A percentile compares a stretch with the other conserved stretches of the same genome.
Evolutionary conservation across 1,139 yeast species (phyloP).

Genomic region (Suhomyces anneliseae): DNA sequence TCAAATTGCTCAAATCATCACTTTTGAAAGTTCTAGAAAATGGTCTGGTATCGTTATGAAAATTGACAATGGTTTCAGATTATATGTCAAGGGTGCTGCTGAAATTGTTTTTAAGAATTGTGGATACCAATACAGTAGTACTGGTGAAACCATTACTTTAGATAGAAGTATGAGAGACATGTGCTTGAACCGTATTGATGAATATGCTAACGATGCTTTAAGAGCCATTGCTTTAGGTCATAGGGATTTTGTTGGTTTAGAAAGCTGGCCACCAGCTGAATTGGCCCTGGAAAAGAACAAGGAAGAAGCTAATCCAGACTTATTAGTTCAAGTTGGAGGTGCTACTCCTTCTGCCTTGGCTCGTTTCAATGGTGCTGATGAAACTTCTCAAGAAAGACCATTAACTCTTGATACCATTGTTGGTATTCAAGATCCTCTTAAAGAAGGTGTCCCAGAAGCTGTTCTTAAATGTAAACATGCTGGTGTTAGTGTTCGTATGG

Average conservation of each 20-base stretch:
- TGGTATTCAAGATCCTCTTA: conserved; percentile 93
- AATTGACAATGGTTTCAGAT: conserved; percentile 51
- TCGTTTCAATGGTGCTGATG: conserved; percentile 3
- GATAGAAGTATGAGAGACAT: conserved; percentile 34
- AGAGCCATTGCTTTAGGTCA: conserved; percentile 87
- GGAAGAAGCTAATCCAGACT: conserved; percentile 48
- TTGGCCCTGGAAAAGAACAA: conserved; percentile 27
- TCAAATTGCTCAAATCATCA: conserved; percentile 67
- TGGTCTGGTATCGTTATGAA: conserved; percentile 83
- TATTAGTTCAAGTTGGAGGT: conserved; percentile 33
- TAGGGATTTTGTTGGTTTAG: conserved; percentile 54
- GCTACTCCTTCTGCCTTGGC: conserved; percentile 1
- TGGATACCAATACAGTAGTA: conserved; percentile 33
- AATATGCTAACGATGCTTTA: conserved; percentile 72
- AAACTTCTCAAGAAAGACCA: conserved; percentile 13
- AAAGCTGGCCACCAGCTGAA: conserved; percentile 66
- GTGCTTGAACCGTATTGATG: conserved; percentile 50
- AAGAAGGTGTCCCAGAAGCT: conserved; percentile 88
- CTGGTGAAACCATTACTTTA: conserved; percentile 29
- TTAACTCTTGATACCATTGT: conserved; percentile 68
- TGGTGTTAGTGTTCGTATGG: conserved; percentile 95
- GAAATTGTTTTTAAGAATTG: conserved; percentile 76
- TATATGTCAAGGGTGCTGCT: conserved; percentile 90
- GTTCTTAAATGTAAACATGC: conserved; percentile 83
- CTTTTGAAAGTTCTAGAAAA: conserved; percentile 90